phyloP scores from a whole-genome alignment of 176 grass and related monocot genomes.

The Carex scoparia region DNA sequence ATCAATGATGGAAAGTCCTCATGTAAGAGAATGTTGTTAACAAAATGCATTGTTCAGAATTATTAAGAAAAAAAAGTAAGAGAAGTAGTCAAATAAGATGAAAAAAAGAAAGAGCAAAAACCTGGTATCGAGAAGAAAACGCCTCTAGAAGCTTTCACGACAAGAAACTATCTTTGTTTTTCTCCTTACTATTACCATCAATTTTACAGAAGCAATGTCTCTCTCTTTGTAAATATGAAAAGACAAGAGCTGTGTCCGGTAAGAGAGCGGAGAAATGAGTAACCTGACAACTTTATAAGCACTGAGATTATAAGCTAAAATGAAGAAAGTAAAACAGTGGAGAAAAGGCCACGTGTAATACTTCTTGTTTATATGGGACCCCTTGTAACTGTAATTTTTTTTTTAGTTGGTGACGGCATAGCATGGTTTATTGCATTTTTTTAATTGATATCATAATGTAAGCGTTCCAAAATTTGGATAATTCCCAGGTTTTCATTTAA shows the following conservation, averaged over 20 bases:
- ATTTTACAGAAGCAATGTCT: background rate
- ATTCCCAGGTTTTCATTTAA: background rate
- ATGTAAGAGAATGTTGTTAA: background rate
- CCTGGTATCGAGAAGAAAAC: background rate
- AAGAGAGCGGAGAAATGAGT: background rate
- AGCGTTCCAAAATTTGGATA: background rate
- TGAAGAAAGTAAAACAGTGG: background rate
- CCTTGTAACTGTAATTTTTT: background rate
- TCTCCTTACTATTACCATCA: background rate
- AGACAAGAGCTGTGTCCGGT: background rate
- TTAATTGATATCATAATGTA: background rate
- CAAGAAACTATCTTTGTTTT: background rate
- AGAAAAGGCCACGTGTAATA: background rate
- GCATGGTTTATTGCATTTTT: background rate
- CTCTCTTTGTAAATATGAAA: background rate
- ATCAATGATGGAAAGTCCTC: background rate
- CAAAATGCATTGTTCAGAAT: background rate
- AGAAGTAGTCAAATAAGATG: background rate
- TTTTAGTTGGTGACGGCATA: background rate
- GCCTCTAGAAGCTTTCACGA: background rate
- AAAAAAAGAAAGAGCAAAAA: background rate
- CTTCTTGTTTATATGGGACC: background rate
- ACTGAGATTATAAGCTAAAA: background rate
- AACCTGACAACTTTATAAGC: background rate
- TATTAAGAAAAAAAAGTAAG: background rate